A percentile compares a stretch with the other conserved stretches of the same genome.
These are phyloP conservation scores for Sclerotinia spermophila DNA, from an alignment of 2,329 filamentous ascomycete species.

Conservation along the genomic window DNA sequence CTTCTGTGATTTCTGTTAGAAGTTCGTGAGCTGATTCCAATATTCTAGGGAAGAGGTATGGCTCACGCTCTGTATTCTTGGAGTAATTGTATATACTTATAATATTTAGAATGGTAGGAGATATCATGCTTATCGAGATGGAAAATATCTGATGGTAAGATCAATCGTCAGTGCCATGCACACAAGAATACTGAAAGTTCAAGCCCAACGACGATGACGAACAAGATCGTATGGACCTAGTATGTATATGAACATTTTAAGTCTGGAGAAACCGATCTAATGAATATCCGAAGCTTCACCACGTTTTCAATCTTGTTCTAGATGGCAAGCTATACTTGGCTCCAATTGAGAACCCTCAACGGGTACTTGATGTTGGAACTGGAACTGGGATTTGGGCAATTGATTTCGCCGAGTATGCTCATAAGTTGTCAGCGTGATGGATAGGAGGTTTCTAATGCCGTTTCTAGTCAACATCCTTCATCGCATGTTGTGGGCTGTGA, in stretches of 20 bases:
- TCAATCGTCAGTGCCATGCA: not conserved
- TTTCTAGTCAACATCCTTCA: constrained; percentile 32
- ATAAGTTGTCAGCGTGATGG: constrained; percentile 24
- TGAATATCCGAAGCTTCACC: constrained; percentile 8
- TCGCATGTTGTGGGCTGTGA: constrained; percentile 30
- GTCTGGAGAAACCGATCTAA: not conserved
- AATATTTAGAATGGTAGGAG: constrained; percentile 39
- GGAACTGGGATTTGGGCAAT: constrained; percentile 19
- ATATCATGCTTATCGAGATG: constrained; percentile 38
- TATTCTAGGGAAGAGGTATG: constrained; percentile 14
- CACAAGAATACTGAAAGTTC: not conserved
- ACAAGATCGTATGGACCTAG: constrained; percentile 31
- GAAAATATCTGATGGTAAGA: constrained; percentile 31
- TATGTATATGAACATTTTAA: constrained; percentile 4
- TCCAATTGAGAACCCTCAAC: constrained; percentile 9
- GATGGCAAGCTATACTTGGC: constrained; percentile 7
- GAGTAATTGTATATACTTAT: not conserved
- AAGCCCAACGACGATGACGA: constrained; percentile 35
- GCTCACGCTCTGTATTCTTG: not conserved
- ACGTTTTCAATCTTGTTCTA: constrained; percentile 8
- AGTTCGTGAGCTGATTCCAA: not conserved
- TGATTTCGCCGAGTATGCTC: constrained; percentile 26
- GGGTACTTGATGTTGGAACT: constrained; percentile 16
- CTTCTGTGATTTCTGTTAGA: not conserved
- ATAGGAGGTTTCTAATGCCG: constrained; percentile 7